These are phyloP conservation scores for Saprolegnia diclina DNA, from an alignment of 352 stramenopile species.

Conservation along the genomic window DNA sequence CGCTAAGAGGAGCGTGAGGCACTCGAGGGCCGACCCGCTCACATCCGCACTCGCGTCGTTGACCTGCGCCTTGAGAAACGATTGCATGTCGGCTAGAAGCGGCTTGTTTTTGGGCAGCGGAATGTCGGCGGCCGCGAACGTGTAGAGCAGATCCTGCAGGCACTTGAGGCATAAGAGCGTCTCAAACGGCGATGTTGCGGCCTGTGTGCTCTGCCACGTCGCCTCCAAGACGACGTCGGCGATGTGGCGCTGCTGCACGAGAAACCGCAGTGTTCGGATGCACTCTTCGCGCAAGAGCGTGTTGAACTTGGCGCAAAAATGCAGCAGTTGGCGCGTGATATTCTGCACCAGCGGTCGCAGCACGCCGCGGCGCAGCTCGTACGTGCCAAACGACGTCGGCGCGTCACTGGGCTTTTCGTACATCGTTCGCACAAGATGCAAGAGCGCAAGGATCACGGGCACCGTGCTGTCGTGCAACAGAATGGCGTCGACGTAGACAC, in stretches of 20 bases:
- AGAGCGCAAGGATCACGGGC: neutral
- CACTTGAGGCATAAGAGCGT: neutral
- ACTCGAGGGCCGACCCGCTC: neutral
- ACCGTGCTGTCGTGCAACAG: constrained; percentile 9
- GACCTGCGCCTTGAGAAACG: neutral
- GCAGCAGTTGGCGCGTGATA: neutral
- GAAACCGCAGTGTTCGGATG: constrained; percentile 14
- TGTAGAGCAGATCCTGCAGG: constrained; percentile 12
- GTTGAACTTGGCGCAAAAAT: constrained; percentile 9
- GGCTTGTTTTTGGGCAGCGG: neutral
- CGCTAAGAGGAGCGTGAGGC: neutral
- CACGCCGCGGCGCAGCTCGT: constrained; percentile 1
- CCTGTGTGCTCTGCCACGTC: neutral
- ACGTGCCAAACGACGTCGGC: constrained; percentile 7
- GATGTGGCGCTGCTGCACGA: constrained; percentile 16
- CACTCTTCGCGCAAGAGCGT: constrained; percentile 17
- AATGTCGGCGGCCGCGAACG: neutral
- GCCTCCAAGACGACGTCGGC: neutral
- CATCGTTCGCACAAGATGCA: constrained; percentile 7
- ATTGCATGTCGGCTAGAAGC: neutral
- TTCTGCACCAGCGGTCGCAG: neutral
- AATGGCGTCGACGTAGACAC: neutral
- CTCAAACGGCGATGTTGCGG: neutral
- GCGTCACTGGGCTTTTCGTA: constrained; percentile 2
- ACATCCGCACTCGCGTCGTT: constrained; percentile 7